phyloP scores from a whole-genome alignment of 345 rosid species.

The Lepidium didymum region DNA sequence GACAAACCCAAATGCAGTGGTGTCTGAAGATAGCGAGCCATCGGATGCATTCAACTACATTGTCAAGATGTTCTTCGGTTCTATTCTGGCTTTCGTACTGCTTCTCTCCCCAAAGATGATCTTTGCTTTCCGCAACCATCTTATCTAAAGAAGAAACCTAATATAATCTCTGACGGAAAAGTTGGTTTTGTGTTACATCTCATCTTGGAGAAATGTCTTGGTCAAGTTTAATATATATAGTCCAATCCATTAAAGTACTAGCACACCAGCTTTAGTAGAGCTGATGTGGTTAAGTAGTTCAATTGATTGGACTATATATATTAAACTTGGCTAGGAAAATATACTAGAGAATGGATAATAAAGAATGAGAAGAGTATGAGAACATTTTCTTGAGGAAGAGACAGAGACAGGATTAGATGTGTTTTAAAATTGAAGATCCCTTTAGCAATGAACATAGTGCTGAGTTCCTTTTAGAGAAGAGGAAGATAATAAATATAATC shows the following conservation, averaged over 20 bases:
- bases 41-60: conserved; percentile 43
- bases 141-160: conserved; percentile 23
- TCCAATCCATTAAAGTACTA: conserved; percentile 27
- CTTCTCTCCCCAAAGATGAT: conserved; percentile 51
- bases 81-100: conserved; percentile 61
- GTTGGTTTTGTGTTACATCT: background rate
- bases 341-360: background rate
- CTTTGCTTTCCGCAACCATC: conserved; percentile 53
- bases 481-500: background rate
- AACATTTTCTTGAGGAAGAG: background rate
- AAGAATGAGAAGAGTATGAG: background rate
- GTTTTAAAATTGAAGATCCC: background rate
- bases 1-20: conserved; percentile 17
- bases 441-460: conserved; percentile 6
- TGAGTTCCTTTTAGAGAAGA: conserved; percentile 12
- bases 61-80: conserved; percentile 66
- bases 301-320: conserved; percentile 19
- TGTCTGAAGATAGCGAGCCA: conserved; percentile 38
- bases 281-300: conserved; percentile 28
- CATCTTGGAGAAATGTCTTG: conserved; percentile 6
- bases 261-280: conserved; percentile 14
- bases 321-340: conserved; percentile 1
- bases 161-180: background rate
- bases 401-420: background rate
- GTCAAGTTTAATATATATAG: conserved; percentile 10